Conservation (phyloP, 305 asterid species). For the Plantago coronopus region DNA sequence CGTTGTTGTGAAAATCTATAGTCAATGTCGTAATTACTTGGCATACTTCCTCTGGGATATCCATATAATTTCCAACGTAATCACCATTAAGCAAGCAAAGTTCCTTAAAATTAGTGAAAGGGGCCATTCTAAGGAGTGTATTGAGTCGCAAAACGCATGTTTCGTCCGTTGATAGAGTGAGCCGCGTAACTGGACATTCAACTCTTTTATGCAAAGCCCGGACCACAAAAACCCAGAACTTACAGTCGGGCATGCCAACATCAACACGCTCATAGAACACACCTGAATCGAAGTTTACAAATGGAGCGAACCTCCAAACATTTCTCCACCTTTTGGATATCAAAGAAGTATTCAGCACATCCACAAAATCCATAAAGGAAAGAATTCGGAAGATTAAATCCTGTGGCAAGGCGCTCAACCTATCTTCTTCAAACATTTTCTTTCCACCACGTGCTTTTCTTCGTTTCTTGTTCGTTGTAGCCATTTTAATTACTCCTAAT, state of each 20-base stretch:
- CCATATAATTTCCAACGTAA: background rate
- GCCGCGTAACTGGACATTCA: slow-evolving; percentile 11
- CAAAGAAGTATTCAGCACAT: slow-evolving; percentile 23
- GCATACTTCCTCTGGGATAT: slow-evolving; percentile 22
- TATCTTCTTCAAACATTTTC: slow-evolving; percentile 1
- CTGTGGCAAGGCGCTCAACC: slow-evolving; percentile 8
- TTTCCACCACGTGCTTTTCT: background rate
- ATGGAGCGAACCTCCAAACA: slow-evolving; percentile 27
- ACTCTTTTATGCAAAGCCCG: slow-evolving; percentile 20
- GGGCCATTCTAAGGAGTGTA: slow-evolving; percentile 23
- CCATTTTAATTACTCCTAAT: background rate
- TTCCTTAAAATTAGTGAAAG: slow-evolving; percentile 25
- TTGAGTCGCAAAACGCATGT: slow-evolving; percentile 13
- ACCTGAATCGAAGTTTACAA: slow-evolving; percentile 23
- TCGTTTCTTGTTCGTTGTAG: slow-evolving; percentile 1
- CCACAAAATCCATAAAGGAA: slow-evolving; percentile 27
- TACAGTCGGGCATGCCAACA: too few relatives aligned
- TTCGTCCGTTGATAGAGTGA: slow-evolving; percentile 13
- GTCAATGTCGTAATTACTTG: slow-evolving; percentile 17
- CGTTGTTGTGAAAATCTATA: slow-evolving; percentile 8
- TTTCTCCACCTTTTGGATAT: slow-evolving; percentile 33
- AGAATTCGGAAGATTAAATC: slow-evolving; percentile 21
- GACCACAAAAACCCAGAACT: slow-evolving; percentile 30
- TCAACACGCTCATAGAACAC: slow-evolving; percentile 4
- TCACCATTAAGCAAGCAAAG: slow-evolving; percentile 23